Conservation (phyloP, 2,329 filamentous ascomycete genomes). For the Botrytis squamosa region DNA sequence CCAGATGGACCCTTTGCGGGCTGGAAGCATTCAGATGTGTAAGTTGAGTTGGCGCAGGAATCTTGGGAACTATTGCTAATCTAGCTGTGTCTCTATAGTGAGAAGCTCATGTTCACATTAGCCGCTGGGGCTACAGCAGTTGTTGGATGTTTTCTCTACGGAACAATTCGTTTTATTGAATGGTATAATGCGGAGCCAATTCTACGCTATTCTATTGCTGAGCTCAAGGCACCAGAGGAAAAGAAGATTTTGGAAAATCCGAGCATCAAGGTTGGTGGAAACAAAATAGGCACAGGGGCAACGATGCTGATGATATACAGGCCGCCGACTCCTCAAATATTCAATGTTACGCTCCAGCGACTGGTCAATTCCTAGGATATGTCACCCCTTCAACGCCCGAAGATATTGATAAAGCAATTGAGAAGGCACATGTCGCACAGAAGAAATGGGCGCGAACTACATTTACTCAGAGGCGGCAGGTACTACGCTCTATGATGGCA, state of each 20-base stretch:
- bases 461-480: conserved; percentile 73
- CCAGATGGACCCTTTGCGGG: conserved; percentile 24
- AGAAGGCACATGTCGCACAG: conserved; percentile 73
- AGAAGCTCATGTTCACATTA: conserved; percentile 28
- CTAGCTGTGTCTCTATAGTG: conserved; percentile 22
- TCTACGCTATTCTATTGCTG: conserved; percentile 59
- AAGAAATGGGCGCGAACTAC: conserved; percentile 72
- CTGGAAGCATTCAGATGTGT: conserved; percentile 32
- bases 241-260: conserved; percentile 58
- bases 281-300: conserved; percentile 21
- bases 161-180: conserved; percentile 27
- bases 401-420: conserved; percentile 76
- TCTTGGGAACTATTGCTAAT: conserved; percentile 20
- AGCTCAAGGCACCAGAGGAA: conserved; percentile 60
- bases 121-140: conserved; percentile 28
- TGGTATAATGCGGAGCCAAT: conserved; percentile 41
- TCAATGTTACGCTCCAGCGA: conserved; percentile 87
- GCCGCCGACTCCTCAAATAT: conserved; percentile 64
- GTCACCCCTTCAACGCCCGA: conserved; percentile 74
- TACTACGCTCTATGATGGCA: conserved; percentile 77
- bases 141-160: conserved; percentile 32
- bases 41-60: conserved; percentile 14
- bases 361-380: conserved; percentile 76
- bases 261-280: conserved; percentile 53
- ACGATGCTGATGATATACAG: conserved; percentile 38